These are phyloP conservation scores for Iris macrosiphon DNA, from an alignment of 106 monocot species.

Conservation along the genomic window DNA sequence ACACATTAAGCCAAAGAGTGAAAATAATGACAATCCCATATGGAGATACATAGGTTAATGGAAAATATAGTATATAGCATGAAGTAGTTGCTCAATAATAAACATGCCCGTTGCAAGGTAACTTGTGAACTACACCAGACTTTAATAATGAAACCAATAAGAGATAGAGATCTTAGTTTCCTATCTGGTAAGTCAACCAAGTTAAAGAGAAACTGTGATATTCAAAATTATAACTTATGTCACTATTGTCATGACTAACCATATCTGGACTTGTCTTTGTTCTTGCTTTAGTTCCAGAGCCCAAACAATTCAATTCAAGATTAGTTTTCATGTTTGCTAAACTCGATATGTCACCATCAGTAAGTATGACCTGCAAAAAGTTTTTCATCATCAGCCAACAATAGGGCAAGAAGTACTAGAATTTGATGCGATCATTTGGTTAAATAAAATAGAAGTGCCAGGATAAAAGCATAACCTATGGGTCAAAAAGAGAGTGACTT, in stretches of 20 bases:
- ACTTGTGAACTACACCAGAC: no score
- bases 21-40: no score
- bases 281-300: not conserved
- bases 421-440: no score
- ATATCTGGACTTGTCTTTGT: not conserved
- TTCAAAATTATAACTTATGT: not conserved
- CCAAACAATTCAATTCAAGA: constrained; percentile 50
- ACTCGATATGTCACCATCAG: constrained; percentile 72
- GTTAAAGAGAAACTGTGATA: not conserved
- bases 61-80: not conserved
- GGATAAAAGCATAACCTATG: no score
- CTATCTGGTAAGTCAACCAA: not conserved
- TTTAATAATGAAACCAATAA: no score
- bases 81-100: not conserved
- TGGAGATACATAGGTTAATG: not conserved
- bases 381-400: not conserved
- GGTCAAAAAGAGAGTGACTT: no score
- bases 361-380: constrained; percentile 67
- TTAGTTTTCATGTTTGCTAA: constrained; percentile 76
- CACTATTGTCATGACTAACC: constrained; percentile 3
- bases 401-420: no score
- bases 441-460: no score
- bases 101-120: no score
- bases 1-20: no score
- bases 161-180: no score